Percentiles rank a stretch among this genome's conserved stretches.
These are phyloP conservation scores for Umbellularia californica DNA, from an alignment of 164 flowering plant genomes.

Conservation along the genomic window DNA sequence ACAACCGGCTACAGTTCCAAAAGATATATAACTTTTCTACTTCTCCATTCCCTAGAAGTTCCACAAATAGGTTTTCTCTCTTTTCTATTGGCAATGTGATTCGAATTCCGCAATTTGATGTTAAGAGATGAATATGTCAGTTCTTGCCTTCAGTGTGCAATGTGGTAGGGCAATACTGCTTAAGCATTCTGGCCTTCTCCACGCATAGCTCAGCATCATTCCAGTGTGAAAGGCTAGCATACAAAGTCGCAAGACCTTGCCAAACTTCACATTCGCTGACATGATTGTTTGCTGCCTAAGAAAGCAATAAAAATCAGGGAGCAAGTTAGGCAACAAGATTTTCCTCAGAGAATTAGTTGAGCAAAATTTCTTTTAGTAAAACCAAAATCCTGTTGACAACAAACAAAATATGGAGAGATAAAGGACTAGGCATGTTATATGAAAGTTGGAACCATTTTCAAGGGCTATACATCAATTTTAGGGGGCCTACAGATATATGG, in stretches of 20 bases:
- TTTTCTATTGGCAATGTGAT: too few relatives aligned
- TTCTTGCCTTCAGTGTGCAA: slow-evolving; percentile 74
- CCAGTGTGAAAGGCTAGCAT: slow-evolving; percentile 89
- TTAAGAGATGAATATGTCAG: slow-evolving; percentile 7
- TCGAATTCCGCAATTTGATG: background rate
- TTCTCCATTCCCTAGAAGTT: background rate
- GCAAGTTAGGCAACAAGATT: too few relatives aligned
- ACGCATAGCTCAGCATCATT: slow-evolving; percentile 87
- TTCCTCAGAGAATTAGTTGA: background rate
- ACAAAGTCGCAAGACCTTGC: slow-evolving; percentile 83
- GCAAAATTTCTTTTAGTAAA: too few relatives aligned
- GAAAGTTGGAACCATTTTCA: too few relatives aligned
- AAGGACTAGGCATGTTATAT: too few relatives aligned
- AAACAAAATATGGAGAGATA: too few relatives aligned
- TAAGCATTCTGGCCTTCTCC: slow-evolving; percentile 67
- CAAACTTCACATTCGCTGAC: slow-evolving; percentile 88
- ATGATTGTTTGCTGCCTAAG: slow-evolving; percentile 42
- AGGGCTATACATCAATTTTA: too few relatives aligned
- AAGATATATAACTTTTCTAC: background rate
- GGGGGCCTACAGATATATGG: too few relatives aligned
- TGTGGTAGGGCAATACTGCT: slow-evolving; percentile 50
- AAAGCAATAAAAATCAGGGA: slow-evolving; percentile 1
- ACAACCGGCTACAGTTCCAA: too few relatives aligned
- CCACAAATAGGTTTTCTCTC: background rate
- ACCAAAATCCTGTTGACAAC: too few relatives aligned